Evolutionary conservation across 495 filamentous ascomycete species (phyloP), one percentile per base, ranked within the genome.

Genomic region (Lophiotrema nucula): DNA sequence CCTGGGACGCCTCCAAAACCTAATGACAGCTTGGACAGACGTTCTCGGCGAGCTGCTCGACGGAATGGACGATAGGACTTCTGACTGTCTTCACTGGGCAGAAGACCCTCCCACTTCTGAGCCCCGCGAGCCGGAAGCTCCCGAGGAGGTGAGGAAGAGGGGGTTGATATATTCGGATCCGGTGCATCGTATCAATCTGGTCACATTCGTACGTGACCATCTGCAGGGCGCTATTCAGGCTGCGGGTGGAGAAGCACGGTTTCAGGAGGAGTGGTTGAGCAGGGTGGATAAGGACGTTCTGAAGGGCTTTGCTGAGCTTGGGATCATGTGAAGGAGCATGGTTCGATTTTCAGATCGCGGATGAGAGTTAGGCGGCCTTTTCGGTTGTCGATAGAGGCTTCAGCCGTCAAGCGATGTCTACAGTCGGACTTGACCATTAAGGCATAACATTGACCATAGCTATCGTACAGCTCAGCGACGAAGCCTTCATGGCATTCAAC

Each of bases 221-320:
- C 65, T 97, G 48, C 73, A 79, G n/a, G 72, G 78, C 1, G 74
- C 88, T n/a, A 81, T 96, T 53, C 73, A 72, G 52, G 73, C 77
- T 3, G 81, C 77, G 55, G 92, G 92, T 3, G 90, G 92, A 1
- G 80, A 83, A 47, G 79, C 85, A 65, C 75, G 71, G 15, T 96
- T 97, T 71, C 78, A 86, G 71, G 78, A 81, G 41, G 79, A 88
- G 41, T 97, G 87, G 87, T 71, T 88, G n/a, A 78, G 78, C n/a
- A 89, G 95, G 75, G 89, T 97, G 28, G 93, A 97, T 73, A 75
- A 77, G 38, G 85, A 95, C 38, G 88, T 97, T 2, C 61, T 96
- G 50, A 67, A 67, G 16, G 83, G 78, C 0, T 98, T 96, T 72
- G 74, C 26, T 77, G 75, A 51, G 24, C 23, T 66, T 53, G 62